Conservation (phyloP, 352 stramenopile species). For the Pythium utonaiense region DNA sequence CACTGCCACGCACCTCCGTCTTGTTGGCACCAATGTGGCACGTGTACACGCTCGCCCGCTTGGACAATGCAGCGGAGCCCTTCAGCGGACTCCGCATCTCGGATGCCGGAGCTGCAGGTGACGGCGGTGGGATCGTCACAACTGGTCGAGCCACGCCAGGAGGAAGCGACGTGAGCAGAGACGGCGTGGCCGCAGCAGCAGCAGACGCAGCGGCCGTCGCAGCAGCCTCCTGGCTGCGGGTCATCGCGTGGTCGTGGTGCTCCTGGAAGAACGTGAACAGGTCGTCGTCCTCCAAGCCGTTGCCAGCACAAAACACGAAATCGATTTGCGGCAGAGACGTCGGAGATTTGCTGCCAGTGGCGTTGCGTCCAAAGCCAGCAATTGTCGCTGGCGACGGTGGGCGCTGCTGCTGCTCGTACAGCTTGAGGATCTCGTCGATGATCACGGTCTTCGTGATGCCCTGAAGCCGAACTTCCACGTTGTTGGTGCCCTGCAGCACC, state of each 20-base stretch:
- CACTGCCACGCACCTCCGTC: conserved; percentile 41
- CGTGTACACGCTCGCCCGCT: conserved; percentile 56
- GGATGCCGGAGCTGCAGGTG: not conserved
- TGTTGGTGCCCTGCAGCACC: conserved; percentile 74
- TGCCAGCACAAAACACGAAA: conserved; percentile 85
- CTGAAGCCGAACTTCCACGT: conserved; percentile 69
- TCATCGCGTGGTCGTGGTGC: conserved; percentile 33
- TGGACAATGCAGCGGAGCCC: conserved; percentile 36
- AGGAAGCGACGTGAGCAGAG: conserved; percentile 14
- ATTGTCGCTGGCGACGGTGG: conserved; percentile 14
- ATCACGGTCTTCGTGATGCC: conserved; percentile 62
- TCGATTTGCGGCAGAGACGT: conserved; percentile 41
- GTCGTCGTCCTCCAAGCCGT: conserved; percentile 82
- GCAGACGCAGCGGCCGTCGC: not conserved
- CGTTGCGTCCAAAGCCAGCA: not conserved
- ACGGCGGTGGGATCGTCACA: conserved; percentile 3
- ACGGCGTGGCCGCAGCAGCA: conserved; percentile 6
- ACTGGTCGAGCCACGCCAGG: conserved; percentile 13
- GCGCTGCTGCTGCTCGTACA: conserved; percentile 26
- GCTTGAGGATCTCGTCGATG: conserved; percentile 59
- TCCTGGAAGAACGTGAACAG: conserved; percentile 84
- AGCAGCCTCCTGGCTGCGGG: not conserved
- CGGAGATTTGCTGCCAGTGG: conserved; percentile 5
- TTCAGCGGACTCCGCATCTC: conserved; percentile 21
- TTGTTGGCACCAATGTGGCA: conserved; percentile 73